A percentile compares a stretch with the other conserved stretches of the same genome.
Conservation (phyloP, 495 filamentous ascomycete species). For the Lichina pygmaea region DNA sequence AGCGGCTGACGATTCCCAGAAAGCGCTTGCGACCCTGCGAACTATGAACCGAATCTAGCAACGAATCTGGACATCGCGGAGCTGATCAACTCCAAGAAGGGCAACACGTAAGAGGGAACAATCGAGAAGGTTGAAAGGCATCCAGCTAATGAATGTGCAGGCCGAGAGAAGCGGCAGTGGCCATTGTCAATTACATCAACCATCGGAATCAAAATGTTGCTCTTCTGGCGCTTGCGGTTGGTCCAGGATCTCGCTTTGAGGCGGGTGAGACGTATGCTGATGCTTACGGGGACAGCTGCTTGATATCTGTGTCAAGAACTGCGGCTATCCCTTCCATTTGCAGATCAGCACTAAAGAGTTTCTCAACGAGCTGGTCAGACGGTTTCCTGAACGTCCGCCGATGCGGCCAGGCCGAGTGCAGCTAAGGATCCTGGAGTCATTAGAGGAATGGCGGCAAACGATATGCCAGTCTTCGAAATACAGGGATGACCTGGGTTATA, state of each 20-base stretch:
- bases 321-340: constrained; percentile 95
- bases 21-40: constrained; percentile 81
- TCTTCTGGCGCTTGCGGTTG: constrained; percentile 52
- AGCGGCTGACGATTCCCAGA: constrained; percentile 15
- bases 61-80: constrained; percentile 91
- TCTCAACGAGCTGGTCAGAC: constrained; percentile 86
- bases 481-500: constrained; percentile 88
- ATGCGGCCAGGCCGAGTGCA: constrained; percentile 68
- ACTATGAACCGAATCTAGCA: constrained; percentile 92
- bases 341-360: constrained; percentile 98
- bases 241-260: background rate
- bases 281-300: constrained; percentile 32
- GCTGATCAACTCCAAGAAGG: constrained; percentile 93
- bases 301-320: constrained; percentile 98
- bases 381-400: constrained; percentile 84
- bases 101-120: constrained; percentile 39
- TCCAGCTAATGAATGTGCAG: constrained; percentile 10
- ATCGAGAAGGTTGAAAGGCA: too few relatives aligned
- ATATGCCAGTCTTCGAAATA: constrained; percentile 95
- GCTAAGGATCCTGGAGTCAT: constrained; percentile 75
- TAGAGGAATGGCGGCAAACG: constrained; percentile 94
- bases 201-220: constrained; percentile 88
- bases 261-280: constrained; percentile 5
- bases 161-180: constrained; percentile 80
- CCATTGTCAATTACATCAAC: constrained; percentile 87